Evolutionary conservation across 2,329 filamentous ascomycete genomes (phyloP).

Genomic region (Aspergillus calidoustus): DNA sequence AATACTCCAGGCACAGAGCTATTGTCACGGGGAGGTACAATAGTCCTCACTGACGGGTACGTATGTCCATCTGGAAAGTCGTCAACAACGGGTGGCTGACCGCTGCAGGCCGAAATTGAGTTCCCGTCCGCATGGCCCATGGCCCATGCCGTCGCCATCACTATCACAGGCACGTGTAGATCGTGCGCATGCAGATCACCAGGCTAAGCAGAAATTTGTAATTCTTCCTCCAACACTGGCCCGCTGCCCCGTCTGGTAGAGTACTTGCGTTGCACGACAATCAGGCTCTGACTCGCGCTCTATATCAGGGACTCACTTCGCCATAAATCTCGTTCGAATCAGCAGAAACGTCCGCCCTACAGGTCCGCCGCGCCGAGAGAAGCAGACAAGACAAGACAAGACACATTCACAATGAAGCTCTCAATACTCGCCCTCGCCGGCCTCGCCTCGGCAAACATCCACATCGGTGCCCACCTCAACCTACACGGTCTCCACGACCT

Average conservation of each 20-base stretch:
- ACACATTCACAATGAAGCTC: conserved; percentile 4
- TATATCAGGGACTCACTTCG: neutral
- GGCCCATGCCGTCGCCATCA: neutral
- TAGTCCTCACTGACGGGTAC: neutral
- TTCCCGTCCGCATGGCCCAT: neutral
- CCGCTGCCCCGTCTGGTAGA: neutral
- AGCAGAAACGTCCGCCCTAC: neutral
- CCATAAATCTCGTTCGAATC: neutral
- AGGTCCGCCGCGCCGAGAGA: too few relatives aligned
- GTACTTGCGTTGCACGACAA: neutral
- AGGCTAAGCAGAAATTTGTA: neutral
- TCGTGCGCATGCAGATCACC: neutral
- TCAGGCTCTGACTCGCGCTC: neutral
- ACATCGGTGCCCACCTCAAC: neutral
- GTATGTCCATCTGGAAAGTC: neutral
- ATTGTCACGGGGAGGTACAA: neutral
- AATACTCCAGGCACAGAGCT: neutral
- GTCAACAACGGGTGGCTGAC: neutral
- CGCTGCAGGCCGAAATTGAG: neutral
- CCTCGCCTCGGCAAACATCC: neutral
- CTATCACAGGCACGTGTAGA: neutral
- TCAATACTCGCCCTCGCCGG: neutral
- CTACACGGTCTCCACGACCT: neutral
- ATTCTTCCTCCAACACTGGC: neutral
- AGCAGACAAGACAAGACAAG: too few relatives aligned